Percentiles rank a stretch among this genome's conserved stretches.
These are phyloP conservation scores for Ceratocystis diversiconidia DNA, from an alignment of 2,329 filamentous ascomycete species.

Conservation along the genomic window DNA sequence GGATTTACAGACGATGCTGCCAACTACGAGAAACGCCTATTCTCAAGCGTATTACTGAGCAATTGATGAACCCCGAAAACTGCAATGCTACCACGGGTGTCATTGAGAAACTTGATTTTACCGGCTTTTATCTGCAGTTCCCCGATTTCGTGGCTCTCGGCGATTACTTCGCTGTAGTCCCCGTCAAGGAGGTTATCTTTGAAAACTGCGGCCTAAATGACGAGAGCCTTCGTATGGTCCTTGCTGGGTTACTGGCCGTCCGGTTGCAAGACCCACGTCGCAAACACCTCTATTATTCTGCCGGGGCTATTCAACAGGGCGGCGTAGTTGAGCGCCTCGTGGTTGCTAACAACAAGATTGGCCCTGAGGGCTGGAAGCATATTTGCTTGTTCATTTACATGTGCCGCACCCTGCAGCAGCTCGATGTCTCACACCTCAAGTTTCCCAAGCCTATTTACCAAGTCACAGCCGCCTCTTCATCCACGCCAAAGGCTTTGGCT, in stretches of 20 bases:
- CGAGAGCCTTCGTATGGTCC: constrained; percentile 70
- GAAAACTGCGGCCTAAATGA: constrained; percentile 81
- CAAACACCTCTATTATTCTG: constrained; percentile 20
- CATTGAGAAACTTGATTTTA: constrained; percentile 69
- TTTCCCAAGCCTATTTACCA: constrained; percentile 40
- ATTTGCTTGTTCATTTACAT: constrained; percentile 82
- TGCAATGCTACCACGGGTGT: constrained; percentile 54
- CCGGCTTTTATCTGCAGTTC: constrained; percentile 68
- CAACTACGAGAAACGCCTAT: constrained; percentile 87
- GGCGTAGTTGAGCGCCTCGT: constrained; percentile 78
- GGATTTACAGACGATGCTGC: constrained; percentile 89
- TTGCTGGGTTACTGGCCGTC: constrained; percentile 72
- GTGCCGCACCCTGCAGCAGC: constrained; percentile 68
- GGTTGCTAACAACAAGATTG: constrained; percentile 84
- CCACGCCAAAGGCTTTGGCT: constrained; percentile 24
- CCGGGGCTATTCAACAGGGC: constrained; percentile 35
- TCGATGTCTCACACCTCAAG: constrained; percentile 74
- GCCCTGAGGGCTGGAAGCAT: constrained; percentile 78
- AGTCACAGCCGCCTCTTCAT: constrained; percentile 20
- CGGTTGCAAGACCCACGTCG: constrained; percentile 48
- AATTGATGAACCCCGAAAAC: constrained; percentile 60
- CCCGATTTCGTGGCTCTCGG: constrained; percentile 76
- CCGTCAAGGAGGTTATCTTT: constrained; percentile 70
- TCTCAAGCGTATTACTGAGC: constrained; percentile 79
- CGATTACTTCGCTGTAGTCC: constrained; percentile 88